A percentile compares a stretch with the other conserved stretches of the same genome.
Evolutionary conservation across 345 rosid species (phyloP).

Genomic region (Arabis alpina): DNA sequence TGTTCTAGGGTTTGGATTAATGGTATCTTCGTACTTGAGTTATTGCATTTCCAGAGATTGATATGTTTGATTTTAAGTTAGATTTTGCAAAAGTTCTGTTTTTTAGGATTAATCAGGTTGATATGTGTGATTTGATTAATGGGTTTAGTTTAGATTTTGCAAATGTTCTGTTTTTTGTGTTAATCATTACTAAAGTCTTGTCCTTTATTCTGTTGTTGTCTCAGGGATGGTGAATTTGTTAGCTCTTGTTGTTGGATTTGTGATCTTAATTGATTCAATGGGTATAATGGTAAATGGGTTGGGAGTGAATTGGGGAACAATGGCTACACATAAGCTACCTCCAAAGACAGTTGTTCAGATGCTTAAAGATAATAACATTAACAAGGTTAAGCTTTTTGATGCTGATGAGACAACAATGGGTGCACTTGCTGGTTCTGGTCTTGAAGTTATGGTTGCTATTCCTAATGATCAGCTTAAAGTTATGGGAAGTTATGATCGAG

Average conservation of each 20-base stretch:
- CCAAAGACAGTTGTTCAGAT: constrained; percentile 69
- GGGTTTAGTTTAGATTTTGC: constrained; percentile 9
- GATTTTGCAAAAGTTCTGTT: no score
- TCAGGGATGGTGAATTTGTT: constrained; percentile 33
- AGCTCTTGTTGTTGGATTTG: not conserved
- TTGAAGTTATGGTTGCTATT: constrained; percentile 93
- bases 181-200: not conserved
- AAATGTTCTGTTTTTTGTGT: not conserved
- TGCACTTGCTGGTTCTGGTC: constrained; percentile 69
- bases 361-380: constrained; percentile 74
- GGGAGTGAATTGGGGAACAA: constrained; percentile 92
- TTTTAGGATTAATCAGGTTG: no score
- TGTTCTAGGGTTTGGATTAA: no score
- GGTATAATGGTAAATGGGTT: constrained; percentile 46
- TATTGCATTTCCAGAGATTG: not conserved
- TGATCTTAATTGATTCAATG: not conserved
- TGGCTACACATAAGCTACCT: constrained; percentile 69
- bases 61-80: no score
- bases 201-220: not conserved
- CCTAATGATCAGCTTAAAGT: constrained; percentile 78
- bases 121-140: not conserved
- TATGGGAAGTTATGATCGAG: constrained; percentile 60
- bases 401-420: constrained; percentile 63
- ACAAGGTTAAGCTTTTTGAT: constrained; percentile 87
- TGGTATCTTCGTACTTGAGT: no score